Evolutionary conservation across 345 rosid species (phyloP).

Genomic region (Acer yangbiense): DNA sequence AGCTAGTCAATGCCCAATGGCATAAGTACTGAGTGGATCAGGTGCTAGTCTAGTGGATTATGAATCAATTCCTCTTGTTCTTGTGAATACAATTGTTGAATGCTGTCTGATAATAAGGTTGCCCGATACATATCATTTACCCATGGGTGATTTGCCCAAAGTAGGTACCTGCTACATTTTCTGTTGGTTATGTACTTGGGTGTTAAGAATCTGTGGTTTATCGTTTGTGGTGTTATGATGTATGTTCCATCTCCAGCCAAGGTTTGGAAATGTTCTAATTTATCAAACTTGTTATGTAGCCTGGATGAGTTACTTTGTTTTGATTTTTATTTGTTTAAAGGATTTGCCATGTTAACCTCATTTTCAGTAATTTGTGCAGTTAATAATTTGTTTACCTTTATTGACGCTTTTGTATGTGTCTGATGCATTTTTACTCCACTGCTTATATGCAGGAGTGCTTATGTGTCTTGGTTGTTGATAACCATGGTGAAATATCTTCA

Average conservation of each 20-base stretch:
- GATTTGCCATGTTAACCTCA: conserved; percentile 4
- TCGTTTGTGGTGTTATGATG: neutral
- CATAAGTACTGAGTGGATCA: neutral
- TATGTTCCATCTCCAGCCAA: neutral
- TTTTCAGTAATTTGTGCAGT: conserved; percentile 13
- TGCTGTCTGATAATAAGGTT: neutral
- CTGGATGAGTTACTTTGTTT: neutral
- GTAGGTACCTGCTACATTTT: neutral
- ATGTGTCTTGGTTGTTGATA: conserved; percentile 79
- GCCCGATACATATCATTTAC: neutral
- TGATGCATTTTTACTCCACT: conserved; percentile 17
- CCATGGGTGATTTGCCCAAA: neutral
- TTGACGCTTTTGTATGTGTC: conserved; percentile 10
- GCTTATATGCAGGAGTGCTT: conserved; percentile 76
- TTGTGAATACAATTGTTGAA: neutral
- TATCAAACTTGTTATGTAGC: neutral
- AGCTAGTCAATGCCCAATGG: neutral
- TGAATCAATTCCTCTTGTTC: neutral
- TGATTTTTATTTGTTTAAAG: conserved; percentile 10
- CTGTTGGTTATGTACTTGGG: too few species aligned
- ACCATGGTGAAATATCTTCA: conserved; percentile 62
- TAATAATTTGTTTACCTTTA: conserved; percentile 1
- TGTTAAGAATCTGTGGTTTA: neutral
- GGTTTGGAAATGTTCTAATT: neutral
- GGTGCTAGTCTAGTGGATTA: neutral